Conservation (phyloP, 148 eudicot genomes). For the Rhododendron simsii region DNA sequence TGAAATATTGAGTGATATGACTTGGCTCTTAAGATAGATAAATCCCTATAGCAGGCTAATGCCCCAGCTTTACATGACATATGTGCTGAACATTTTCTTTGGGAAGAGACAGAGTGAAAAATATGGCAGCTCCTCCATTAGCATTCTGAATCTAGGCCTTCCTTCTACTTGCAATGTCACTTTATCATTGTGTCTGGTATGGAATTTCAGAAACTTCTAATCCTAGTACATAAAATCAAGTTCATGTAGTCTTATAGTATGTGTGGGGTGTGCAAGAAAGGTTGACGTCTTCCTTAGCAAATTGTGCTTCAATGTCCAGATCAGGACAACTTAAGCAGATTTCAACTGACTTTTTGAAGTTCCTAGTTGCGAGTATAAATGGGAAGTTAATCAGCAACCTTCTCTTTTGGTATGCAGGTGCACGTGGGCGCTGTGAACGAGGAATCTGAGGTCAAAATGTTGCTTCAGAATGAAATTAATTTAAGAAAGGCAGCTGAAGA, state of each 20-base stretch:
- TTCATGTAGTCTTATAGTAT: neutral
- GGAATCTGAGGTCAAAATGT: slow-evolving; percentile 46
- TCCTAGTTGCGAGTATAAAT: slow-evolving; percentile 10
- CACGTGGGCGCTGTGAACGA: slow-evolving; percentile 21
- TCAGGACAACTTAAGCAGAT: neutral
- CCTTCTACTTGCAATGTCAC: neutral
- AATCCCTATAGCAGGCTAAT: neutral
- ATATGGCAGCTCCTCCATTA: neutral
- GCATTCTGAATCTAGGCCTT: neutral
- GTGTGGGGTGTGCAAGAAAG: neutral
- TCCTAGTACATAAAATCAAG: neutral
- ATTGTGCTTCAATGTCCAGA: neutral
- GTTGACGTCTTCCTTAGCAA: neutral
- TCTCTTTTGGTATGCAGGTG: slow-evolving; percentile 30
- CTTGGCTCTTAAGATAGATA: neutral
- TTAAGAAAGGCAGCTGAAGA: slow-evolving; percentile 63
- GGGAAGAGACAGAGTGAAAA: neutral
- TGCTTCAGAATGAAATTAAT: slow-evolving; percentile 62
- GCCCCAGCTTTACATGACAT: neutral
- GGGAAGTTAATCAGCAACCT: neutral
- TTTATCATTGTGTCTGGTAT: neutral
- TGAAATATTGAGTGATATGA: neutral
- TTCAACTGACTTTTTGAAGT: neutral
- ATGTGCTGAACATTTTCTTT: neutral
- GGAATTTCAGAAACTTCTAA: neutral